Percentiles rank a stretch among this genome's conserved stretches.
These are phyloP conservation scores for Guillardia theta DNA, from an alignment of 78 protist species.

Conservation along the genomic window DNA sequence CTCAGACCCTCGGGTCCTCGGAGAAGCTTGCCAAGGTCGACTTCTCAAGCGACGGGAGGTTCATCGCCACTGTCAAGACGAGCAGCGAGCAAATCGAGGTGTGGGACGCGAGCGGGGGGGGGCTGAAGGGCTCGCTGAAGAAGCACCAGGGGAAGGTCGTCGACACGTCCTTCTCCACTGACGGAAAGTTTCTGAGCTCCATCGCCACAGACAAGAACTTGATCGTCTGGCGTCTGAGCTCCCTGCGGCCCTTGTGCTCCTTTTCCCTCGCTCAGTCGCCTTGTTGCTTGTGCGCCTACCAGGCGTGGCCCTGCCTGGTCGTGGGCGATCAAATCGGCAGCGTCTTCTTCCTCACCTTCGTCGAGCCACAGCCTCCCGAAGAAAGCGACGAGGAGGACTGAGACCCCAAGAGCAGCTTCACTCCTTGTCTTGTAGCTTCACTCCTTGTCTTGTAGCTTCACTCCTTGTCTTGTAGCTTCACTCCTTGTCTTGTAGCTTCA, in stretches of 20 bases:
- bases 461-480: no score
- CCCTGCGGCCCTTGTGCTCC: not conserved
- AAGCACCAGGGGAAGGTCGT: not conserved
- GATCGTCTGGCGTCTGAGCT: not conserved
- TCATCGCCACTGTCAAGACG: not conserved
- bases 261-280: not conserved
- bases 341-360: no score
- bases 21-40: not conserved
- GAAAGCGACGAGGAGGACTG: no score
- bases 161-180: not conserved
- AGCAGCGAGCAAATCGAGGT: not conserved
- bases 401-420: no score
- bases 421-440: no score
- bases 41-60: not conserved
- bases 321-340: no score
- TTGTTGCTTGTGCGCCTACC: not conserved
- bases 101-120: not conserved
- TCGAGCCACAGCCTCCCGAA: no score
- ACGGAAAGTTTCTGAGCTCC: not conserved
- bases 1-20: not conserved
- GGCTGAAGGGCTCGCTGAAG: not conserved
- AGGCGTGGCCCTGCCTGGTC: not conserved
- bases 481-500: no score
- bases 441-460: no score
- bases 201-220: not conserved